phyloP scores from a whole-genome alignment of 140 eudicot species.

The Stevia rebaudiana region DNA sequence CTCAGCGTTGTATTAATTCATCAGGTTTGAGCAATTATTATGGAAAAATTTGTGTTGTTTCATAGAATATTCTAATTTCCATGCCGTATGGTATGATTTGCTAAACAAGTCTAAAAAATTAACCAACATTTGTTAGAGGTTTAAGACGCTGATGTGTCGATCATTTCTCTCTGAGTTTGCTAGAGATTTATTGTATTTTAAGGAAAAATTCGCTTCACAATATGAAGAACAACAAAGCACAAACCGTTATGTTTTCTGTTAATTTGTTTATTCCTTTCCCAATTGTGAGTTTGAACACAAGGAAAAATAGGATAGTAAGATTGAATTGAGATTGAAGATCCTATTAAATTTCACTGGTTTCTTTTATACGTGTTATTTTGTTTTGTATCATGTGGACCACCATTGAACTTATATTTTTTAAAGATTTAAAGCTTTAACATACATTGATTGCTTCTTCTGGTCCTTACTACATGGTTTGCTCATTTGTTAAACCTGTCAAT shows the following conservation, averaged over 20 bases:
- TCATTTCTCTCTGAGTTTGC: not conserved
- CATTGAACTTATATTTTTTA: not conserved
- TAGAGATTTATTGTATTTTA: not conserved
- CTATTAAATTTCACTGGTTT: not conserved
- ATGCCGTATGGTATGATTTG: not conserved
- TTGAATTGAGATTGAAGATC: not conserved
- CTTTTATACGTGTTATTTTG: not conserved
- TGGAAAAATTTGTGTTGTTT: not conserved
- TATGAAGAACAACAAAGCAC: not conserved
- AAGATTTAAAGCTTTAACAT: not conserved
- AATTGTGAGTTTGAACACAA: not conserved
- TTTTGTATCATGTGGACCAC: not conserved
- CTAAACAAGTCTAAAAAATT: not conserved
- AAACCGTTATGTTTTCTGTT: not conserved
- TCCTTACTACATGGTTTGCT: too few species aligned
- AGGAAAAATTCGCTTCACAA: not conserved
- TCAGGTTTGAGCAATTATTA: constrained; percentile 13
- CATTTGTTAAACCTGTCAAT: not conserved
- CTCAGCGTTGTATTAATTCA: not conserved
- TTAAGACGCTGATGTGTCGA: not conserved
- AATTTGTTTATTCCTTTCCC: not conserved
- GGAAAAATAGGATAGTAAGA: not conserved
- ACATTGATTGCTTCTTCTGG: too few species aligned
- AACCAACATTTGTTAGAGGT: not conserved
- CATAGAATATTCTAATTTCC: not conserved